A percentile compares a stretch with the other conserved stretches of the same genome.
Evolutionary conservation across 2,329 filamentous ascomycete species (phyloP).

Genomic region (Phyllosticta citribraziliensis): DNA sequence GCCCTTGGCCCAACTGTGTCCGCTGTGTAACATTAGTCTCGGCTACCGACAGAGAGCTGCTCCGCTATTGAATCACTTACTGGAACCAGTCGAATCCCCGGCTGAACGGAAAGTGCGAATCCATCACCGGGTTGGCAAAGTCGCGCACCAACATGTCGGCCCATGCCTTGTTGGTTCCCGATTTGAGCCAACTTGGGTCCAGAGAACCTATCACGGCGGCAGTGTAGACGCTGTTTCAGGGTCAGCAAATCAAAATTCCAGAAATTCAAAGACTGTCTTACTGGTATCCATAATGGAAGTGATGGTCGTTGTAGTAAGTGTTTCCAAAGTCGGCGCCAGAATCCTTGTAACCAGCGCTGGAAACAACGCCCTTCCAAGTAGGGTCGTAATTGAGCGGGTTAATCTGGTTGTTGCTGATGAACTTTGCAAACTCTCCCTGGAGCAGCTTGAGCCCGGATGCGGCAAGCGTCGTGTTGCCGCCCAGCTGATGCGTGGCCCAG

Average conservation of each 20-base stretch:
- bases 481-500: slow-evolving; percentile 43
- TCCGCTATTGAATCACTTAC: background rate
- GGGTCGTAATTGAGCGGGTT: slow-evolving; percentile 49
- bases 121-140: slow-evolving; percentile 63
- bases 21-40: slow-evolving; percentile 35
- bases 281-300: slow-evolving; percentile 53
- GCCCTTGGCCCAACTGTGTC: slow-evolving; percentile 89
- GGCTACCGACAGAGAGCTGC: background rate
- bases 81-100: slow-evolving; percentile 75
- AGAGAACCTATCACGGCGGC: slow-evolving; percentile 78
- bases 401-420: slow-evolving; percentile 33
- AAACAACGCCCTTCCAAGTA: slow-evolving; percentile 74
- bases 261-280: background rate
- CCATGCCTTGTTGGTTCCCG: slow-evolving; percentile 60
- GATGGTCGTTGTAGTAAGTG: slow-evolving; percentile 65
- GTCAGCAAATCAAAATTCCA: slow-evolving; percentile 40
- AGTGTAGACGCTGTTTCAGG: slow-evolving; percentile 58
- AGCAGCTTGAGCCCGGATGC: slow-evolving; percentile 42
- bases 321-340: slow-evolving; percentile 80
- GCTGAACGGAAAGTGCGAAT: slow-evolving; percentile 65
- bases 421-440: slow-evolving; percentile 42
- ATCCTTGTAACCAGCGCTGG: slow-evolving; percentile 65
- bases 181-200: slow-evolving; percentile 61
- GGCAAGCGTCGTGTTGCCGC: slow-evolving; percentile 48
- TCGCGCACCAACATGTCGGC: slow-evolving; percentile 80